phyloP scores from a whole-genome alignment of 139 green algal genomes.

The Chlorella sp. region DNA sequence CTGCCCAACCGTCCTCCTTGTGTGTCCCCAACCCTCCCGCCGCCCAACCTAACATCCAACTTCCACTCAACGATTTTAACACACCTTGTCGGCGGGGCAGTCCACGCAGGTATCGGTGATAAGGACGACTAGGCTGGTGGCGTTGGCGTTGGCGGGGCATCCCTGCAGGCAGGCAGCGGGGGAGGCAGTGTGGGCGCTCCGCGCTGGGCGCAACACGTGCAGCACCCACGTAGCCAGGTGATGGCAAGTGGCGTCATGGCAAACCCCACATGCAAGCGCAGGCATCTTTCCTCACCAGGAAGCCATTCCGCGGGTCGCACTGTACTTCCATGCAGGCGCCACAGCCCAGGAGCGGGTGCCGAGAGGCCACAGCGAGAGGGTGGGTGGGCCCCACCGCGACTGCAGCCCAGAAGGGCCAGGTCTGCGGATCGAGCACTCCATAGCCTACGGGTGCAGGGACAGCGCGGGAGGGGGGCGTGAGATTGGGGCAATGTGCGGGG shows the following conservation, averaged over 20 bases:
- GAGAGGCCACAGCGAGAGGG: slow-evolving; percentile 2
- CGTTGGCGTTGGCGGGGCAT: background rate
- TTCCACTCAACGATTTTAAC: too few species aligned
- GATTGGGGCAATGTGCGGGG: background rate
- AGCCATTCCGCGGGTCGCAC: background rate
- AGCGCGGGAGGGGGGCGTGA: background rate
- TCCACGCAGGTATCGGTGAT: slow-evolving; percentile 29
- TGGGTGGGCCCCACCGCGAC: background rate
- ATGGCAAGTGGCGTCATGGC: background rate
- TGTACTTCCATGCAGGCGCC: slow-evolving; percentile 26
- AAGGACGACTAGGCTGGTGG: background rate
- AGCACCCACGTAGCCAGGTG: background rate
- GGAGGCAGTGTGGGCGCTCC: background rate
- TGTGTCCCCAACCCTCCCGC: background rate
- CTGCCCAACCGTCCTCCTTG: too few species aligned
- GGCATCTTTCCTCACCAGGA: background rate
- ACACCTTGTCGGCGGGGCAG: slow-evolving; percentile 15
- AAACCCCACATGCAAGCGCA: background rate
- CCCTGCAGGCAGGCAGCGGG: background rate
- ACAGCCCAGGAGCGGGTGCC: slow-evolving; percentile 2
- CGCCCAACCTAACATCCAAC: too few species aligned
- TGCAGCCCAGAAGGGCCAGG: slow-evolving; percentile 19
- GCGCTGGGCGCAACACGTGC: background rate
- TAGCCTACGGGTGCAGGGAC: slow-evolving; percentile 13
- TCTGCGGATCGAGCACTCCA: slow-evolving; percentile 3